Base-by-base conservation (phyloP, 352 stramenopile species). In the Globisporangium paddicum region DNA sequence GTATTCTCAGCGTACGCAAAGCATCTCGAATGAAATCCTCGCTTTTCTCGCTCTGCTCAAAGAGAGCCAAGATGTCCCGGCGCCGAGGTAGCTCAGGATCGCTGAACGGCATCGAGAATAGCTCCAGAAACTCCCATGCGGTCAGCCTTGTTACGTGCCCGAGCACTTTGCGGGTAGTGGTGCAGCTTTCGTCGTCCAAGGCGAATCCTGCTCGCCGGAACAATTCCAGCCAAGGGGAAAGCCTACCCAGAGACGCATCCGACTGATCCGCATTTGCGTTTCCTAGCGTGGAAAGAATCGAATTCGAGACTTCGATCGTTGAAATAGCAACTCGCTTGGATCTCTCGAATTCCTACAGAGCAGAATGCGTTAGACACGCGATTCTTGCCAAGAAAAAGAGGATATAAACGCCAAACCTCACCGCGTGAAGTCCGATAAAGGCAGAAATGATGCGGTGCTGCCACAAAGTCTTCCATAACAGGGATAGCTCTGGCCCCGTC, bases 81-180 rank as follows among this genome's bases (percentile, higher is more conserved):
- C 77, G 68, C 30, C 72, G 67, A 56, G 79, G 77, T 0, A 89
- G 68, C 32, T 87, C 72, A 26, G 70, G 66, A 52, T 90, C 75
- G 32, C 47, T 80, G 55, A 91, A 90, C 19, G 84, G 84, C 73
- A 89, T 88, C 3, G 82, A 89, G 54, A 95, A 93, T 41, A 77
- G 87, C 54, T 89, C 79, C 55, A 90, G 72, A 56, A 95, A 95
- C 50, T 82, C 74, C 72, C 72, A 88, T 21, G 78, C 79, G 34
- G 70, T 88, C 7, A 94, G 53, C 6, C 70, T 64, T 14, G 56
- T 71, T 7, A 73, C 80, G 25, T 54, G 67, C n/a, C 75, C 66
- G 40, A 75, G 68, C 18, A 71, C 55, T 68, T 68, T 73, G 18
- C 68, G 66, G n/a, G 65, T 77, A 30, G 54, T 60, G 13, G 49